These are phyloP conservation scores for Xylaria sp. DNA, from an alignment of 495 filamentous ascomycete species.

Conservation along the genomic window DNA sequence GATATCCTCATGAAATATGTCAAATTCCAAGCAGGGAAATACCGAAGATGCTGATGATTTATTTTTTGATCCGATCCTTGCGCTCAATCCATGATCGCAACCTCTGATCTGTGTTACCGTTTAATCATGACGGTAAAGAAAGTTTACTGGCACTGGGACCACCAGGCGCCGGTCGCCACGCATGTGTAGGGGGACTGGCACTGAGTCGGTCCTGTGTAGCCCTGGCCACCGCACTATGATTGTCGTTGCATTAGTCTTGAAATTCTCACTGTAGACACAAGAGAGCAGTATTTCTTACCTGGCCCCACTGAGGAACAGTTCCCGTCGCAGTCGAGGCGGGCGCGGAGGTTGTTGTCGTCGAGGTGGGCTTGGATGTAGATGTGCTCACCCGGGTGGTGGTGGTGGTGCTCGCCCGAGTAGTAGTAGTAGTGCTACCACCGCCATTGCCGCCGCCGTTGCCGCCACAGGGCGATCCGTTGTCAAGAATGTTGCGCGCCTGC, in stretches of 20 bases:
- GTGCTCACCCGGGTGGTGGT: not conserved
- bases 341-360: conserved; percentile 16
- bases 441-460: not conserved
- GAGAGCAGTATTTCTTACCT: conserved; percentile 26
- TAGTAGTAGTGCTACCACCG: too few relatives aligned
- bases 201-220: conserved; percentile 40
- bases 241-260: not conserved
- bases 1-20: conserved; percentile 14
- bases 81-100: conserved; percentile 26
- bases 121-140: not conserved
- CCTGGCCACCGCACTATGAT: conserved; percentile 40
- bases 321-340: conserved; percentile 23
- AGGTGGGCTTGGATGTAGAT: not conserved
- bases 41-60: not conserved
- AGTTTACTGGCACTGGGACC: conserved; percentile 33
- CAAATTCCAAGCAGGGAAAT: conserved; percentile 11
- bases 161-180: conserved; percentile 16
- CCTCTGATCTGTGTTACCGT: conserved; percentile 21
- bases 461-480: conserved; percentile 33
- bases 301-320: conserved; percentile 32
- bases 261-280: not conserved
- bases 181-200: conserved; percentile 39
- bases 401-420: conserved; percentile 1
- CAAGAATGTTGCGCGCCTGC: conserved; percentile 43
- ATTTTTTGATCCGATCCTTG: conserved; percentile 25